Percentiles rank a stretch among this genome's conserved stretches.
phyloP scores from a whole-genome alignment of 306 rosid genomes.

The Gastrolobium bilobum region DNA sequence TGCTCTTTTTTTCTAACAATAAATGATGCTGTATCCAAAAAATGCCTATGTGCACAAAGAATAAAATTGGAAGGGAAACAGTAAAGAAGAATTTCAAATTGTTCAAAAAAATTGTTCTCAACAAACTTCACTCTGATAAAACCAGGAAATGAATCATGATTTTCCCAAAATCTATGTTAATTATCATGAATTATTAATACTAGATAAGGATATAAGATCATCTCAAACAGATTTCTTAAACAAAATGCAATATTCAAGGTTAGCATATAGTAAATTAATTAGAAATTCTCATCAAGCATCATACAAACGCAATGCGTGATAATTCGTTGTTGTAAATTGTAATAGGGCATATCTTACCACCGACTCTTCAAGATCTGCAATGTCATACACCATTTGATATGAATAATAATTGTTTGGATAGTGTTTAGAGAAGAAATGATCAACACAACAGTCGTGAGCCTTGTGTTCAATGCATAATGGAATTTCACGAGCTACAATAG shows the following conservation, averaged over 20 bases:
- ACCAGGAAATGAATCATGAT: constrained; percentile 1
- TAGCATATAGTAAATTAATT: constrained; percentile 10
- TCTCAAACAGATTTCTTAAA: background rate
- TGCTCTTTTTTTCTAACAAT: too few relatives aligned
- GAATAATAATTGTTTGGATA: constrained; percentile 74
- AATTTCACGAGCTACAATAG: constrained; percentile 80
- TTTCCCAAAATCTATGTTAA: background rate
- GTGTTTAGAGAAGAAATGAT: constrained; percentile 81
- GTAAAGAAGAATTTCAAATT: background rate
- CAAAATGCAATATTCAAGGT: constrained; percentile 16
- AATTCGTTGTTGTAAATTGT: background rate
- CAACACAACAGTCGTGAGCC: constrained; percentile 69
- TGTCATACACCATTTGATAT: constrained; percentile 68
- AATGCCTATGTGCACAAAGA: background rate
- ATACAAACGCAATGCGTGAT: background rate
- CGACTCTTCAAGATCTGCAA: constrained; percentile 65
- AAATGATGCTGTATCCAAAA: background rate
- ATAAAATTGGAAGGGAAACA: background rate
- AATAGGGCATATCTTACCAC: constrained; percentile 61
- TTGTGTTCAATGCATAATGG: constrained; percentile 80
- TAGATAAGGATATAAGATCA: background rate
- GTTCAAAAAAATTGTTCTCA: background rate
- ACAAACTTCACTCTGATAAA: background rate
- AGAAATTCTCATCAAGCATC: background rate
- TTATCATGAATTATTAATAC: background rate